Percentiles rank a stretch among this genome's conserved stretches.
phyloP scores from a whole-genome alignment of 129 eudicot genomes.

The Calendula officinalis region DNA sequence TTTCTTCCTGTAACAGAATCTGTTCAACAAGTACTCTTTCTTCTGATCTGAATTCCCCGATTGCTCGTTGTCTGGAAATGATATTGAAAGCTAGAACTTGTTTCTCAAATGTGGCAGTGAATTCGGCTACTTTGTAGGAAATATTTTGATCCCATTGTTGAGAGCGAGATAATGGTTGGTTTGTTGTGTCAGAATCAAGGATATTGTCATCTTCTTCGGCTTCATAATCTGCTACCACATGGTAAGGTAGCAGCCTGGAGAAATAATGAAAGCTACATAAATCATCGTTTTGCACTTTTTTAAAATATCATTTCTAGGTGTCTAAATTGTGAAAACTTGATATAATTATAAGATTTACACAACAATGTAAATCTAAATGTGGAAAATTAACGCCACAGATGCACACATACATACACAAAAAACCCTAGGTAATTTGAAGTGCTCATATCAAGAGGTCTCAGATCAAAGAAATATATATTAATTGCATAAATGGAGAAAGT shows the following conservation, averaged over 20 bases:
- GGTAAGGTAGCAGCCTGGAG: slow-evolving; percentile 82
- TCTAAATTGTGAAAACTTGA: background rate
- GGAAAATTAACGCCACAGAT: too few species aligned
- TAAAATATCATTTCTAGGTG: background rate
- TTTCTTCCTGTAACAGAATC: slow-evolving; percentile 60
- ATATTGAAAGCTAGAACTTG: slow-evolving; percentile 80
- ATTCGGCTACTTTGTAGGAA: slow-evolving; percentile 77
- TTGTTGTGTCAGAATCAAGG: slow-evolving; percentile 67
- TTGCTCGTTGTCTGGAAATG: slow-evolving; percentile 56
- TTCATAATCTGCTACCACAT: slow-evolving; percentile 91
- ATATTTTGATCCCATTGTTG: slow-evolving; percentile 94
- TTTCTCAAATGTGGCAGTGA: slow-evolving; percentile 78
- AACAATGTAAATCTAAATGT: too few species aligned
- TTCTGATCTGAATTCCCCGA: slow-evolving; percentile 82
- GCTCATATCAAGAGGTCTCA: background rate
- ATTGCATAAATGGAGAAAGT: background rate
- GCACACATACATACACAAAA: background rate
- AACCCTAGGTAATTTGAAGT: background rate
- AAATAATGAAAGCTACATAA: background rate
- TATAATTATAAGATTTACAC: too few species aligned
- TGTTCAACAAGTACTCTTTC: slow-evolving; percentile 81
- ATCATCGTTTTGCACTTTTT: background rate
- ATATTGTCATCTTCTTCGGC: slow-evolving; percentile 86
- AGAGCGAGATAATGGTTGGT: slow-evolving; percentile 77
- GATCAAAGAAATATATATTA: too few species aligned